Base-by-base conservation (phyloP, 1,284 basidiomycete genomes). In the Rhodotorula sp. region DNA sequence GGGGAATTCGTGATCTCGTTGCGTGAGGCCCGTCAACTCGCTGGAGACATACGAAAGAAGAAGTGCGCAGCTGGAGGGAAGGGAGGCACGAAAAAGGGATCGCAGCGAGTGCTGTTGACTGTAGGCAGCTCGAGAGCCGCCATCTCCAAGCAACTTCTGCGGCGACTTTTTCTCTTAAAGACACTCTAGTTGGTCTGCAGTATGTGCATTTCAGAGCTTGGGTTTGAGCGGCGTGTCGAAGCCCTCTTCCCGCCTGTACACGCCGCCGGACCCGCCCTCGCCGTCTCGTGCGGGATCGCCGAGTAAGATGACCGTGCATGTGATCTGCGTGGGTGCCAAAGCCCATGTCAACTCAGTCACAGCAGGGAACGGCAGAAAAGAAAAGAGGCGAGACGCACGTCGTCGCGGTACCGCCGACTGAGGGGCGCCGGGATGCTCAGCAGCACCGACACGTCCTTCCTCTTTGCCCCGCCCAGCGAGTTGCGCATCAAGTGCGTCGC, bases 401-500 rank as follows among this genome's bases (percentile, higher is more conserved):
- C 94, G 79, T 97, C 93, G 65, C 93, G 85, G 80, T 89, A 90
- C 77, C 89, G 86, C 80, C 92, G 86, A 67, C 90, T 88, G 74
- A 88, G 83, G 46, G 93, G 91, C 9, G 91, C 86, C 34, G 92
- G 92, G 69, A 99, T 92, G 80, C 92, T 95, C 78, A 98, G 83
- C 74, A 91, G 79, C 79, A 87, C 87, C 34, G 88, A 86, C 67
- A 97, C 85, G 65, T 84, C 82, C 56, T 83, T 83, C 71, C 87
- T 85, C 79, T 97, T 88, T 0, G 88, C 93, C 25, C 95, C 94
- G 44, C 92, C 95, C 70, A 98, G 88, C 19, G 93, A 92, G 79
- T 99, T 99, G 74, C 96, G 86, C 73, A 98, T 93, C 50, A 99
- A 84, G 82, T 98, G 97, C 23, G 93, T 90, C 65, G 91, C 88